Percentiles rank a stretch among this genome's conserved stretches.
These are phyloP conservation scores for Kuraishia molischiana DNA, from an alignment of 805 yeast species.

Conservation along the genomic window DNA sequence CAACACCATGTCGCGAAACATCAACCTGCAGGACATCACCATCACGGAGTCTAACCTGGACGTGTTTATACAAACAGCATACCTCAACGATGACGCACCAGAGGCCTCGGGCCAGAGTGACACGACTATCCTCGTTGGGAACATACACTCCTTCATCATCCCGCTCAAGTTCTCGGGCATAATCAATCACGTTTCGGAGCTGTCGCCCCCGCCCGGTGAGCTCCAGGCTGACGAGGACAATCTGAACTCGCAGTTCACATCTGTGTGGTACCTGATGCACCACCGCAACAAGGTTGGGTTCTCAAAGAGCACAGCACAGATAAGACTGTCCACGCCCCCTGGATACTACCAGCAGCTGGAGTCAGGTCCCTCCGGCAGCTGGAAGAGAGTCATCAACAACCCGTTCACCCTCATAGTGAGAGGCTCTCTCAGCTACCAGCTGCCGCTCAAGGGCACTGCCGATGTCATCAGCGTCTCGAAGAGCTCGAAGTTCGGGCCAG, in stretches of 20 bases:
- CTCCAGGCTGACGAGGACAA: constrained; percentile 4
- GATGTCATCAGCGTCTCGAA: constrained; percentile 20
- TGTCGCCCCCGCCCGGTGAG: constrained; percentile 3
- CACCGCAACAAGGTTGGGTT: constrained; percentile 9
- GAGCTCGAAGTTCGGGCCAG: constrained; percentile 1
- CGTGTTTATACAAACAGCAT: constrained; percentile 12
- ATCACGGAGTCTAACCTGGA: constrained; percentile 23
- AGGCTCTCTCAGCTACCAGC: constrained; percentile 20
- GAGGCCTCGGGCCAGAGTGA: constrained; percentile 8
- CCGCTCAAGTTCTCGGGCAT: constrained; percentile 21
- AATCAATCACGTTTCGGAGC: constrained; percentile 9
- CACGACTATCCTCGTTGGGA: constrained; percentile 22
- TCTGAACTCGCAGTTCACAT: neutral
- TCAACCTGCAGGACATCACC: constrained; percentile 20
- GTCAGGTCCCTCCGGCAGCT: constrained; percentile 1
- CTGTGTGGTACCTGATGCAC: constrained; percentile 12
- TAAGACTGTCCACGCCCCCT: constrained; percentile 20
- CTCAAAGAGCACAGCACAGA: constrained; percentile 16
- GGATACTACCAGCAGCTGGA: constrained; percentile 1
- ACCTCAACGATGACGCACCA: neutral
- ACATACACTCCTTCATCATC: constrained; percentile 16
- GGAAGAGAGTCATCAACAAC: constrained; percentile 17
- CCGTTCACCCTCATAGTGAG: constrained; percentile 18
- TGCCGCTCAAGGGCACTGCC: constrained; percentile 16
- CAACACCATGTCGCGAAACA: constrained; percentile 14